Evolutionary conservation across 352 stramenopile species (phyloP).

Genomic region (Halophytophthora batemanensis): DNA sequence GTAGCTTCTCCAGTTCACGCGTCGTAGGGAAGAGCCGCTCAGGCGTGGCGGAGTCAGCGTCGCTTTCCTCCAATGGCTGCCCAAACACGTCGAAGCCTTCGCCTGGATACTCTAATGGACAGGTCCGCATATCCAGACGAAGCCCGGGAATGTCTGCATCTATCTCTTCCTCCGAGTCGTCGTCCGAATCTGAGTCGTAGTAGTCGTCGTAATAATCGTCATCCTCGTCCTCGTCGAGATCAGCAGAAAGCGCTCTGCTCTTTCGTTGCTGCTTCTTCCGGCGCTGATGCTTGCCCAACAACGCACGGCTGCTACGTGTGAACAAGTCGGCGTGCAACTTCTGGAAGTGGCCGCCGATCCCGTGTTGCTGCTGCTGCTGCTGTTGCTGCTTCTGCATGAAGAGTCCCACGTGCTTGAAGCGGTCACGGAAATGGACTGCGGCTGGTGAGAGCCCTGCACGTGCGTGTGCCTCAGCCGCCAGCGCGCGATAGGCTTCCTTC

Average conservation of each 20-base stretch:
- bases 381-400: slow-evolving; percentile 42
- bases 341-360: slow-evolving; percentile 68
- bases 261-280: not conserved
- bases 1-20: slow-evolving; percentile 51
- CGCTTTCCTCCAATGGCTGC: slow-evolving; percentile 21
- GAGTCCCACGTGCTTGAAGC: slow-evolving; percentile 60
- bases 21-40: slow-evolving; percentile 44
- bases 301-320: slow-evolving; percentile 3
- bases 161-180: not conserved
- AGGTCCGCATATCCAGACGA: slow-evolving; percentile 12
- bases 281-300: not conserved
- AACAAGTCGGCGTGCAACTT: slow-evolving; percentile 51
- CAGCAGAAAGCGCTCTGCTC: not conserved
- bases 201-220: slow-evolving; percentile 15
- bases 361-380: slow-evolving; percentile 27
- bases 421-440: slow-evolving; percentile 52
- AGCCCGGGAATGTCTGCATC: not conserved
- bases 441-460: slow-evolving; percentile 40
- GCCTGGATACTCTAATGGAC: slow-evolving; percentile 28
- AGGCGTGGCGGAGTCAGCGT: not conserved
- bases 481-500: slow-evolving; percentile 31
- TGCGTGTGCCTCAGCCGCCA: slow-evolving; percentile 38
- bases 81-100: slow-evolving; percentile 38
- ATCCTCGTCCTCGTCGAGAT: slow-evolving; percentile 12
- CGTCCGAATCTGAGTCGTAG: not conserved